These are phyloP conservation scores for Lepidium sativum DNA, from an alignment of 345 rosid genomes.

Conservation along the genomic window DNA sequence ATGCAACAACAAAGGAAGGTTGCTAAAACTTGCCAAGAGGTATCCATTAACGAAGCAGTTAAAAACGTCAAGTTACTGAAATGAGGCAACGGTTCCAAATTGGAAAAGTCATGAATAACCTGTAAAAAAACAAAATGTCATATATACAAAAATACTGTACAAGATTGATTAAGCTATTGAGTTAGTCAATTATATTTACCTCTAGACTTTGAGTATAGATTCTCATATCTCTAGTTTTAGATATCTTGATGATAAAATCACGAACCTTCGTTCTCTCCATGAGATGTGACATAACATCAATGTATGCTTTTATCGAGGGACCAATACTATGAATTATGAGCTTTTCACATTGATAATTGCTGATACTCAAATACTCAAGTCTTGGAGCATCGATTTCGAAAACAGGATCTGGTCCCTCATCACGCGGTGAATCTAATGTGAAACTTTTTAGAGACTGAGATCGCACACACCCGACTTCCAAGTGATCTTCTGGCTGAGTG, in stretches of 20 bases:
- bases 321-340: background rate
- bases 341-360: background rate
- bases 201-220: background rate
- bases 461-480: background rate
- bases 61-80: background rate
- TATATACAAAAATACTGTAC: background rate
- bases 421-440: background rate
- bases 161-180: background rate
- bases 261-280: background rate
- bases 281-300: background rate
- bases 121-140: background rate
- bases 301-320: background rate
- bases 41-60: background rate
- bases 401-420: background rate
- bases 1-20: background rate
- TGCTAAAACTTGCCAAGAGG: background rate
- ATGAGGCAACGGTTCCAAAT: background rate
- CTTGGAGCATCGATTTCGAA: background rate
- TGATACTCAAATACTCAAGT: background rate
- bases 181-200: background rate
- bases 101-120: background rate
- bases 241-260: background rate
- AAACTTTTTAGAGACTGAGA: background rate
- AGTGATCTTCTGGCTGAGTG: background rate
- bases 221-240: background rate